Conservation (phyloP, 192 early-diverging fungal species). For the Umbelopsis sp. region DNA sequence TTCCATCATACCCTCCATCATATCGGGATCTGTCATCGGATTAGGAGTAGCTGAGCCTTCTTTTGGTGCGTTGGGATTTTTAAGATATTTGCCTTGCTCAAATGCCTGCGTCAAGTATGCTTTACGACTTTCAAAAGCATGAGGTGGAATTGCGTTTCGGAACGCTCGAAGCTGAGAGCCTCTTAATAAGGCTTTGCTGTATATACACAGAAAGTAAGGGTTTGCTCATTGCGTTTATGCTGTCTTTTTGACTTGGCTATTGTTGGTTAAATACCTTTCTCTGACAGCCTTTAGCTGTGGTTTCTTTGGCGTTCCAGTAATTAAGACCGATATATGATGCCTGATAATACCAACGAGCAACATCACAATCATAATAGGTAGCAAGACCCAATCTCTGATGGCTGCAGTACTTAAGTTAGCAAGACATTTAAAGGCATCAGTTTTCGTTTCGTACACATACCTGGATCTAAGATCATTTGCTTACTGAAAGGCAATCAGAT, state of each 20-base stretch:
- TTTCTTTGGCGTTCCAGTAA: slow-evolving; percentile 81
- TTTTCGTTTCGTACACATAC: slow-evolving; percentile 25
- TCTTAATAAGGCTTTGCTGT: slow-evolving; percentile 74
- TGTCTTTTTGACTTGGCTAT: not conserved
- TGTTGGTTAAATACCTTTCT: slow-evolving; percentile 61
- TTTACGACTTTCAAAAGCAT: slow-evolving; percentile 76
- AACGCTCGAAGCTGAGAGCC: slow-evolving; percentile 69
- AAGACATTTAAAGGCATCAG: not conserved
- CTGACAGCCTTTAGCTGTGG: slow-evolving; percentile 78
- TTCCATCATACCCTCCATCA: slow-evolving; percentile 97
- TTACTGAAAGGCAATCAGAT: slow-evolving; percentile 37
- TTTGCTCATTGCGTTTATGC: not conserved
- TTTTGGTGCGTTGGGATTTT: slow-evolving; percentile 74
- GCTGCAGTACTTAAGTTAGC: slow-evolving; percentile 40
- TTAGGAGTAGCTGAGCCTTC: slow-evolving; percentile 60
- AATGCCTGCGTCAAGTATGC: slow-evolving; percentile 74
- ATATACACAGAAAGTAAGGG: not conserved
- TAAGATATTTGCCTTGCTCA: slow-evolving; percentile 82
- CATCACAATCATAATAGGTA: slow-evolving; percentile 98
- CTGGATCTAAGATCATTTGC: slow-evolving; percentile 72
- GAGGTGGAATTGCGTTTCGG: slow-evolving; percentile 67
- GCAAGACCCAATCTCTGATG: slow-evolving; percentile 91
- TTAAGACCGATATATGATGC: slow-evolving; percentile 89
- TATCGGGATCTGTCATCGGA: slow-evolving; percentile 89
- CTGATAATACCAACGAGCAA: slow-evolving; percentile 94